Evolutionary conservation across 2,329 filamentous ascomycete genomes (phyloP).

Genomic region (Phialocephala subalpina): DNA sequence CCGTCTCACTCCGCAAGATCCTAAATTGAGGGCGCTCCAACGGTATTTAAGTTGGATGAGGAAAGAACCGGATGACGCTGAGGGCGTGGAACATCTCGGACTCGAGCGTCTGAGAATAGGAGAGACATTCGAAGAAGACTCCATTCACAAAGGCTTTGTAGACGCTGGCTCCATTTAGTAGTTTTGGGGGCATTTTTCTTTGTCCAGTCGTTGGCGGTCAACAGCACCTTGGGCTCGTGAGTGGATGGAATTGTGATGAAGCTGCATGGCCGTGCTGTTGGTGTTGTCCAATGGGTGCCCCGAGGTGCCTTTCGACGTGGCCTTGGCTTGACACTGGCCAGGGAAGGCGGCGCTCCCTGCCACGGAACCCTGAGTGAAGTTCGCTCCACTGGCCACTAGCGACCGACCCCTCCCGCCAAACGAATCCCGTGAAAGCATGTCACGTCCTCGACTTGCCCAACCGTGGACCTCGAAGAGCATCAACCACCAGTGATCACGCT

Average conservation of each 20-base stretch:
- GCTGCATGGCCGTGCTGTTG: conserved; percentile 27
- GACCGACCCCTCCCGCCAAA: conserved; percentile 11
- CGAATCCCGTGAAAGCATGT: conserved; percentile 18
- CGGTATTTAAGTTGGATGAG: conserved; percentile 11
- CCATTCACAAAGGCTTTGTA: conserved; percentile 41
- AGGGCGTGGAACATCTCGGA: conserved; percentile 26
- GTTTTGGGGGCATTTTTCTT: conserved; percentile 15
- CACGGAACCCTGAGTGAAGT: neutral
- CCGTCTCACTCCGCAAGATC: conserved; percentile 19
- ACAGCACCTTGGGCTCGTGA: conserved; percentile 20
- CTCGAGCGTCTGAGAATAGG: conserved; percentile 16
- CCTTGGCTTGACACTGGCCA: conserved; percentile 17
- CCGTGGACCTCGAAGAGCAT: neutral
- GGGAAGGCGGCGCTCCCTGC: conserved; percentile 1
- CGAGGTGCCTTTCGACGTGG: conserved; percentile 24
- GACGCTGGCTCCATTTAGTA: conserved; percentile 36
- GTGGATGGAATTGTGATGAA: conserved; percentile 35
- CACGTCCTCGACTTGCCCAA: conserved; percentile 13
- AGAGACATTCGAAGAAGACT: conserved; percentile 13
- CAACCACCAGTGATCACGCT: conserved; percentile 2
- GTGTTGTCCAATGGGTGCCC: conserved; percentile 21
- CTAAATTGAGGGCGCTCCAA: conserved; percentile 14
- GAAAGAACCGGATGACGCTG: neutral
- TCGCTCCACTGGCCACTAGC: conserved; percentile 8
- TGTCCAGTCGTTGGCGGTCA: conserved; percentile 11